phyloP scores from a whole-genome alignment of 179 eudicot genomes.

The Heliamphora pulchella region DNA sequence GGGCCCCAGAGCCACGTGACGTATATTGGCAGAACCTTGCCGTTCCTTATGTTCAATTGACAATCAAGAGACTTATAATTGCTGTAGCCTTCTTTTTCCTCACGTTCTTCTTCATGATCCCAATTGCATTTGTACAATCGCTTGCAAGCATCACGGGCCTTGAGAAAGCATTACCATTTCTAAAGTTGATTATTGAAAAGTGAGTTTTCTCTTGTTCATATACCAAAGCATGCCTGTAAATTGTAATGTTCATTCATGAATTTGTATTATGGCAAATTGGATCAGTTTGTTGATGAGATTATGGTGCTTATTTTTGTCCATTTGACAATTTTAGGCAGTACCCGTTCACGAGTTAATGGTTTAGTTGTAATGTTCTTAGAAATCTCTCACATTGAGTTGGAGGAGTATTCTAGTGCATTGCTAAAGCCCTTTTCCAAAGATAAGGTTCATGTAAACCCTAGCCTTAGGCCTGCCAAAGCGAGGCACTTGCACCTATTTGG shows the following conservation, averaged over 20 bases:
- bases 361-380: not conserved
- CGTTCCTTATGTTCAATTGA: conserved; percentile 72
- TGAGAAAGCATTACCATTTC: conserved; percentile 49
- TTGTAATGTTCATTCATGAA: not conserved
- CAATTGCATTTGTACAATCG: conserved; percentile 76
- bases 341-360: not conserved
- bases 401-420: not conserved
- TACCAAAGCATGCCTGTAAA: not conserved
- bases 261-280: not conserved
- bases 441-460: not conserved
- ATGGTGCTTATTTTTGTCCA: not conserved
- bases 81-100: conserved; percentile 85
- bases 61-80: conserved; percentile 64
- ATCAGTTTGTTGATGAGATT: not conserved
- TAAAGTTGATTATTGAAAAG: conserved; percentile 56
- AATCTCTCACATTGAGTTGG: not conserved
- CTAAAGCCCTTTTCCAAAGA: conserved; percentile 1
- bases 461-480: not conserved
- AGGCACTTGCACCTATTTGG: not conserved
- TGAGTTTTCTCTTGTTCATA: conserved; percentile 37
- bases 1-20: conserved; percentile 81
- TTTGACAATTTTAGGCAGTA: not conserved
- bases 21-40: conserved; percentile 68
- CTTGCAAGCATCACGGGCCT: conserved; percentile 84
- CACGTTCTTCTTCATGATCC: conserved; percentile 89